These are phyloP conservation scores for Misopates orontium DNA, from an alignment of 257 asterid species.

Conservation along the genomic window DNA sequence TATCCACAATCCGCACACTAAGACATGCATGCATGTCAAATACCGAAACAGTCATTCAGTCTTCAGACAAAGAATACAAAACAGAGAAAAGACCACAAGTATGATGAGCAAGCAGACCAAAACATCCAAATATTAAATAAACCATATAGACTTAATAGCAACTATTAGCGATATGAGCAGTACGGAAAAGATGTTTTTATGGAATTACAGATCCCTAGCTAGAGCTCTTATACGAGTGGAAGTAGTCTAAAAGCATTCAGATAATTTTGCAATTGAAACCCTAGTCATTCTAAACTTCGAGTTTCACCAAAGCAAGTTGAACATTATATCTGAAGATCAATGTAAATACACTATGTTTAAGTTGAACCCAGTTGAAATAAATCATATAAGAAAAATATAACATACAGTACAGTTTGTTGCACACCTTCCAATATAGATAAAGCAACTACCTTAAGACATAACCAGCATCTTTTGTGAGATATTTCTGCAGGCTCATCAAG, in stretches of 20 bases:
- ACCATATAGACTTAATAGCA: neutral
- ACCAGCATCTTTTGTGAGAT: slow-evolving; percentile 58
- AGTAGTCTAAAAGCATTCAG: neutral
- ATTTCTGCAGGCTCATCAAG: slow-evolving; percentile 81
- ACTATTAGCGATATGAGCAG: too few relatives aligned
- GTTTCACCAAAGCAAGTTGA: slow-evolving; percentile 18
- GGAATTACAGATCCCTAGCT: neutral
- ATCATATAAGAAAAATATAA: slow-evolving; percentile 9
- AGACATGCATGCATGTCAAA: slow-evolving; percentile 8
- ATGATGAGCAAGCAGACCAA: slow-evolving; percentile 6
- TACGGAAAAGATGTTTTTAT: too few relatives aligned
- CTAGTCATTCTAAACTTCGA: slow-evolving; percentile 1
- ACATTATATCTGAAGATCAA: neutral
- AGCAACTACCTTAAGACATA: slow-evolving; percentile 58
- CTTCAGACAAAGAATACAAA: slow-evolving; percentile 5
- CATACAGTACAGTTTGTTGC: slow-evolving; percentile 2
- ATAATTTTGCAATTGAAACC: slow-evolving; percentile 14
- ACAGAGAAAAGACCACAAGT: slow-evolving; percentile 1
- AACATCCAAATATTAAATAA: slow-evolving; percentile 4
- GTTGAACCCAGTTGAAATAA: neutral
- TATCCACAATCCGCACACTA: slow-evolving; percentile 9
- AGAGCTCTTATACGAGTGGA: neutral
- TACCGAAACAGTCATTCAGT: neutral
- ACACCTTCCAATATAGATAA: slow-evolving; percentile 20
- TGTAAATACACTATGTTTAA: neutral